Percentiles rank a stretch among this genome's conserved stretches.
Evolutionary conservation across 345 rosid genomes (phyloP).

Genomic region (Populus deltoides): DNA sequence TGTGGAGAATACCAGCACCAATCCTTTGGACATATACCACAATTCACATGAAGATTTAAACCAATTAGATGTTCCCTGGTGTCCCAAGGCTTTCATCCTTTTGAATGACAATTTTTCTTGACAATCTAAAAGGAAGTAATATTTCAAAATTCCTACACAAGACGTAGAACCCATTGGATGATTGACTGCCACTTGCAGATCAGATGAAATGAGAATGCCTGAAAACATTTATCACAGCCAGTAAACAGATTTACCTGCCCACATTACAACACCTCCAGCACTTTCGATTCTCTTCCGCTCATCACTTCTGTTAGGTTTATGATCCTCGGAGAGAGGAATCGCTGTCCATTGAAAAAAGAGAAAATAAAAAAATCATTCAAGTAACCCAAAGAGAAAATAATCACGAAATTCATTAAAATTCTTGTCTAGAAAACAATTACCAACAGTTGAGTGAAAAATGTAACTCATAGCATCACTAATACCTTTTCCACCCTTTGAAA

Average conservation of each 20-base stretch:
- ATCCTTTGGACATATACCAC: neutral
- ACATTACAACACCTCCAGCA: constrained; percentile 95
- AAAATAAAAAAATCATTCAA: neutral
- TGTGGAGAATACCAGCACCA: neutral
- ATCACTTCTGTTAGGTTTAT: constrained; percentile 96
- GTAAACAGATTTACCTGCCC: constrained; percentile 71
- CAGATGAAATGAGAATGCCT: neutral
- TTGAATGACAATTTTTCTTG: neutral
- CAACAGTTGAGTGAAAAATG: neutral
- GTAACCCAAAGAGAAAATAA: neutral
- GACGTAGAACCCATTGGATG: neutral
- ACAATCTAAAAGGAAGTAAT: neutral
- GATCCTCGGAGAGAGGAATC: constrained; percentile 97
- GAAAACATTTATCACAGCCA: neutral
- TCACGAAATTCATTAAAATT: neutral
- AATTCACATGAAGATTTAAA: constrained; percentile 1
- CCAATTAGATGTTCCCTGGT: neutral
- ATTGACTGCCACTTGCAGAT: constrained; percentile 8
- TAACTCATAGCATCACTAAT: neutral
- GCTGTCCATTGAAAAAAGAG: constrained; percentile 1
- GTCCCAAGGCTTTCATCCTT: neutral
- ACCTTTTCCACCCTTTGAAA: constrained; percentile 95
- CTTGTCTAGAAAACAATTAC: neutral
- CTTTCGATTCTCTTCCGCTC: constrained; percentile 95
- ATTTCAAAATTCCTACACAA: neutral